Evolutionary conservation across 2,329 filamentous ascomycete genomes (phyloP).

Genomic region (Monilinia fructigena): DNA sequence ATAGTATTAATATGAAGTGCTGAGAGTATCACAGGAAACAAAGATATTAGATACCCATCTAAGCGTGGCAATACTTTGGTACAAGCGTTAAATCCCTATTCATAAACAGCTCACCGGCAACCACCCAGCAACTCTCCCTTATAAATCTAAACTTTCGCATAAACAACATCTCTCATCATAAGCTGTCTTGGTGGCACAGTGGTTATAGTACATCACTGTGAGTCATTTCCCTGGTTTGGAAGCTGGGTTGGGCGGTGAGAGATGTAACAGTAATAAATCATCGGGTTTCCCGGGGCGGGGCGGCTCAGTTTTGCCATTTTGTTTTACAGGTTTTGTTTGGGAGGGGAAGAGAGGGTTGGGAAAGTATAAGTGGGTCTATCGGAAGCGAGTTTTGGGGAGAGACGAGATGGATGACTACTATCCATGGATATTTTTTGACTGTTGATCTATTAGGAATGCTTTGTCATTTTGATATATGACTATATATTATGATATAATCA

Average conservation of each 20-base stretch:
- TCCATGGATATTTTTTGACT: neutral
- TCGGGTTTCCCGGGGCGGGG: neutral
- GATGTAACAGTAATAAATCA: neutral
- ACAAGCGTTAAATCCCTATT: no score
- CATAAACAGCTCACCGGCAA: no score
- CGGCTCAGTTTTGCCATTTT: neutral
- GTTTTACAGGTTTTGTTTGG: neutral
- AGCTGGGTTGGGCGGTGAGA: neutral
- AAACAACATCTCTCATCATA: neutral
- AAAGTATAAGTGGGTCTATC: neutral
- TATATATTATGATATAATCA: neutral
- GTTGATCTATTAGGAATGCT: neutral
- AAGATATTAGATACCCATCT: no score
- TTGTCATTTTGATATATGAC: neutral
- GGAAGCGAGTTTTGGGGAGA: neutral
- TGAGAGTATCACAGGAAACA: no score
- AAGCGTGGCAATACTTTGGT: no score
- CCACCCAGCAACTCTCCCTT: neutral
- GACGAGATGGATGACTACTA: neutral
- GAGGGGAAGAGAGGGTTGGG: neutral
- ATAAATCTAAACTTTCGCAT: neutral
- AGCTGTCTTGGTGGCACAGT: neutral
- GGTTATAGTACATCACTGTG: neutral
- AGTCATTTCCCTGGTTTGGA: neutral
- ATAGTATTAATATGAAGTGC: no score